Evolutionary conservation across 2,329 filamentous ascomycete genomes (phyloP).

Genomic region (Aureobasidium sp.): DNA sequence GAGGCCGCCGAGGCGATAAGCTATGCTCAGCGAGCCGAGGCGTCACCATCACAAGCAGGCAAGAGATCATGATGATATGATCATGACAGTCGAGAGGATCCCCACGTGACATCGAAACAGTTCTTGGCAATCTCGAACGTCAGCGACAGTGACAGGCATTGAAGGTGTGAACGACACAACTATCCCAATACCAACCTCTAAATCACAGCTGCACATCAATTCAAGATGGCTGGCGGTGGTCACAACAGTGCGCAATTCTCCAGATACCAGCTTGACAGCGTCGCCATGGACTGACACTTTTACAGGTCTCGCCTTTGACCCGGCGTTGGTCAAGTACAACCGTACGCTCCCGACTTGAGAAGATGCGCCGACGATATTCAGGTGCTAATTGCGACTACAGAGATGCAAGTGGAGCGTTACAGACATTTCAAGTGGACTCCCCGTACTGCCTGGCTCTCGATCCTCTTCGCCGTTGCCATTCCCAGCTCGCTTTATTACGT

Average conservation of each 20-base stretch:
- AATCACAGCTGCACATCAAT: conserved; percentile 9
- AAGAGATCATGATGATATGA: neutral
- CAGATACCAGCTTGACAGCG: neutral
- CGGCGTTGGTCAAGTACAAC: conserved; percentile 51
- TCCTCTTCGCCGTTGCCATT: conserved; percentile 68
- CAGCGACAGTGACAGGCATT: conserved; percentile 4
- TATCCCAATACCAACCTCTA: neutral
- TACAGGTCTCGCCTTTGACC: conserved; percentile 46
- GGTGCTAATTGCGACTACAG: conserved; percentile 41
- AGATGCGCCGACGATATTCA: neutral
- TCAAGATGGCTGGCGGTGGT: conserved; percentile 29
- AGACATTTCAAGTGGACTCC: conserved; percentile 94
- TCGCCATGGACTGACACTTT: conserved; percentile 18
- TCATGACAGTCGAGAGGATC: neutral
- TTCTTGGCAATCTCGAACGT: conserved; percentile 6
- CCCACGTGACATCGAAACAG: neutral
- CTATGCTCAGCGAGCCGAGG: neutral
- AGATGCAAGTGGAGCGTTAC: conserved; percentile 76
- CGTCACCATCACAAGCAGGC: neutral
- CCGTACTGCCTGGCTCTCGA: conserved; percentile 69
- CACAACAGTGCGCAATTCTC: conserved; percentile 27
- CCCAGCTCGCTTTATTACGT: conserved; percentile 64
- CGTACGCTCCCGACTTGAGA: conserved; percentile 36
- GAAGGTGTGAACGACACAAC: neutral
- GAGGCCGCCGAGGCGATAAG: neutral